Evolutionary conservation across 2,329 filamentous ascomycete genomes (phyloP).

Genomic region (Xylariaceae sp.): DNA sequence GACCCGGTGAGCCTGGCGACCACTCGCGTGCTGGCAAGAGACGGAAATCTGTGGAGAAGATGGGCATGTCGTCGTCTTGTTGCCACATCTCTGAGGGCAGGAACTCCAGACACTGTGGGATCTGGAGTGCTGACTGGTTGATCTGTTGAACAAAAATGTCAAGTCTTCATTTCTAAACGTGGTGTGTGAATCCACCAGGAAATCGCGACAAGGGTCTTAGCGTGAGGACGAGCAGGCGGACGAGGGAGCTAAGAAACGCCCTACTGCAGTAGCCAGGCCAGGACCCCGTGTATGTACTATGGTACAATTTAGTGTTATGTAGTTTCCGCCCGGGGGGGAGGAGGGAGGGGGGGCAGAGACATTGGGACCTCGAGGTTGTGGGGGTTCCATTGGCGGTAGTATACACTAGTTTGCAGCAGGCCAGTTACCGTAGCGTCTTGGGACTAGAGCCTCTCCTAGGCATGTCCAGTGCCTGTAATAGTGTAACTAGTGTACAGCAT

Average conservation of each 20-base stretch:
- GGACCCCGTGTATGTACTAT: neutral
- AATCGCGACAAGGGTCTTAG: constrained; percentile 21
- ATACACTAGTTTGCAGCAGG: neutral
- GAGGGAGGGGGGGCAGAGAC: neutral
- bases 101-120: constrained; percentile 5
- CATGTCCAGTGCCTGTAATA: neutral
- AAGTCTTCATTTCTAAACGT: constrained; percentile 15
- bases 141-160: constrained; percentile 6
- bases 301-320: neutral
- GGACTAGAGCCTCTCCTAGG: neutral
- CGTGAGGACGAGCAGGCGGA: constrained; percentile 1
- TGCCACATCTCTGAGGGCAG: neutral
- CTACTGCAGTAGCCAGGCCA: constrained; percentile 18
- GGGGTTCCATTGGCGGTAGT: constrained; percentile 1
- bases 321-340: neutral
- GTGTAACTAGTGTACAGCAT: neutral
- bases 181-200: constrained; percentile 21
- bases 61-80: constrained; percentile 10
- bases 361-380: neutral
- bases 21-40: constrained; percentile 12
- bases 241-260: constrained; percentile 16
- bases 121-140: constrained; percentile 5
- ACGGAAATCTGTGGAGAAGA: constrained; percentile 16
- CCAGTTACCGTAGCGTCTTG: neutral
- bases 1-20: constrained; percentile 11